Conservation (phyloP, 352 stramenopile species). For the Phytophthora palmivora region DNA sequence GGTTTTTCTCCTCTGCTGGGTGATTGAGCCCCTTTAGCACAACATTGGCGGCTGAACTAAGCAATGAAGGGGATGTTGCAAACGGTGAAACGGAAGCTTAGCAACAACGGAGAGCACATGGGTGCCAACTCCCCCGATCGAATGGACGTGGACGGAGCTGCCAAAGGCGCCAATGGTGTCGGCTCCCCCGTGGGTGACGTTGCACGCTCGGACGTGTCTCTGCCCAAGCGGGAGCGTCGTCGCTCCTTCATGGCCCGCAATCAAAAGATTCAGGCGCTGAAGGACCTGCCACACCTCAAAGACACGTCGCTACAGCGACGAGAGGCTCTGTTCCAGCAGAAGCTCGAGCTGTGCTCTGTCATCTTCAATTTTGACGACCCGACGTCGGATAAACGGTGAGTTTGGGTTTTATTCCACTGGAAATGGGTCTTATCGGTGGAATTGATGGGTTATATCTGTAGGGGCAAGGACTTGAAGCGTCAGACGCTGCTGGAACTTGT, state of each 20-base stretch:
- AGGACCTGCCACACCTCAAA: constrained; percentile 87
- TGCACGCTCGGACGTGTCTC: constrained; percentile 80
- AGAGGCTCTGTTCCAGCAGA: constrained; percentile 96
- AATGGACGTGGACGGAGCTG: constrained; percentile 65
- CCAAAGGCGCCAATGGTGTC: constrained; percentile 25
- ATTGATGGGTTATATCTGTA: constrained; percentile 29
- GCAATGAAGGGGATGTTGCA: constrained; percentile 92
- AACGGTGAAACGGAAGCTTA: constrained; percentile 90
- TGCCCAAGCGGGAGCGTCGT: constrained; percentile 83
- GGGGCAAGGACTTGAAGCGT: constrained; percentile 97
- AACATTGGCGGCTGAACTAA: constrained; percentile 34
- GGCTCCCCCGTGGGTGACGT: constrained; percentile 74
- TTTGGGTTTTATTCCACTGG: constrained; percentile 12
- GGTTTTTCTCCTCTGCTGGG: constrained; percentile 7
- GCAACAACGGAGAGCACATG: constrained; percentile 81
- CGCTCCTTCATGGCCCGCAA: constrained; percentile 86
- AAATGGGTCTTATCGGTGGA: constrained; percentile 16
- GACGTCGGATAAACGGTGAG: constrained; percentile 92
- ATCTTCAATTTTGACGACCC: constrained; percentile 98
- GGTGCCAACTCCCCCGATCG: constrained; percentile 58
- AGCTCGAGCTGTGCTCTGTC: constrained; percentile 95
- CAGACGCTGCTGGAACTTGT: constrained; percentile 99
- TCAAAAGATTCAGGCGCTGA: constrained; percentile 88
- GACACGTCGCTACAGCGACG: constrained; percentile 85
- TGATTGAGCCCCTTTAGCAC: constrained; percentile 15